Evolutionary conservation across 805 yeast genomes (phyloP), one percentile per base, ranked within the genome.

Genomic region (Suhomyces faveliae): DNA sequence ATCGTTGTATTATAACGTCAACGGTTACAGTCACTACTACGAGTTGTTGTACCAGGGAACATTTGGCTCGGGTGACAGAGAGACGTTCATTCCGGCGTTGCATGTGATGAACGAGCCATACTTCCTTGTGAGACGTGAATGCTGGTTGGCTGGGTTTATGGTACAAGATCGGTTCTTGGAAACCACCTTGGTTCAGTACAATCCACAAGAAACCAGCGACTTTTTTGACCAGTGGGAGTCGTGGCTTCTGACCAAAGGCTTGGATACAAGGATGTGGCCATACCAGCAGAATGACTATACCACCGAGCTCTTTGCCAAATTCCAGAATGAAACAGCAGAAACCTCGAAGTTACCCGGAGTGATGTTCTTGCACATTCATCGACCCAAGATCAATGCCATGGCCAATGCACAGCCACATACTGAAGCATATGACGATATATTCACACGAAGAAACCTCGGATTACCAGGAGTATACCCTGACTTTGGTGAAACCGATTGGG

Each of bases 61-160:
- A 0, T 73, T 72, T 2, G 76, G 75, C 3, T 71, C 67, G 54
- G 76, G 76, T 21, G 76, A 71, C 49, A 70, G 70, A 50, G 76
- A 71, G 47, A 71, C 75, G 10, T 70, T 71, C 46, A 58, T 70
- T 12, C 72, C 76, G 0, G 74, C 75, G 1, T 73, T 74, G 12
- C 74, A 70, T 50, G 66, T 63, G 51, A 55, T 71, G 29, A 55
- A 54, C 5, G 58, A 65, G 24, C 71, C 74, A 1, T 71, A 66
- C 52, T 68, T 70, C 53, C 69, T 68, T 54, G 74, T 71, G 13
- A 51, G 52, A 22, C 27, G 47, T 6, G 53, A 51, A 17, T 38
- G 46, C 4, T 51, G 49, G 49, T 43, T 51, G n/a, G 53, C 51
- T 2, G 53, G 53, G 15, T 47, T 42, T 43, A 41, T 25, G 29